Evolutionary conservation across 371 early-diverging fungal species (phyloP).

Genomic region (Mortierella polycephala): DNA sequence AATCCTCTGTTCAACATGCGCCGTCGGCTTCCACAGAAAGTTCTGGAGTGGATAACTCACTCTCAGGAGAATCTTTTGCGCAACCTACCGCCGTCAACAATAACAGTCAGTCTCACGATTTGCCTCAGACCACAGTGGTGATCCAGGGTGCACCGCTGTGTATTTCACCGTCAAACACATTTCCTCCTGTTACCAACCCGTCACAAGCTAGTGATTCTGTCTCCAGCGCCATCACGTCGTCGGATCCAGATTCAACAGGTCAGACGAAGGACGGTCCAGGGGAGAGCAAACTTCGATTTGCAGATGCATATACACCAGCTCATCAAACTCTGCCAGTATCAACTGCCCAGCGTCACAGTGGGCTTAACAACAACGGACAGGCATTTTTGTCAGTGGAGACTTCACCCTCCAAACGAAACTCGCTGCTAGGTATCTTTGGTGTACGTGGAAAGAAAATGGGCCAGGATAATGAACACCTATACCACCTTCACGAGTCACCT

Average conservation of each 20-base stretch:
- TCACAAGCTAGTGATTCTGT: conserved; percentile 5
- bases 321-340: conserved; percentile 1
- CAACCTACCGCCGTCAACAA: neutral
- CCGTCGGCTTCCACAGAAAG: conserved; percentile 30
- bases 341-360: neutral
- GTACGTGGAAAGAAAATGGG: conserved; percentile 34
- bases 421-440: conserved; percentile 40
- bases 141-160: conserved; percentile 1
- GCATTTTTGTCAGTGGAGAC: conserved; percentile 6
- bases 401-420: conserved; percentile 26
- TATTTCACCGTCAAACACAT: conserved; percentile 26
- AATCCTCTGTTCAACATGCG: conserved; percentile 1
- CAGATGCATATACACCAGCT: conserved; percentile 2
- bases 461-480: conserved; percentile 18
- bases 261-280: conserved; percentile 8
- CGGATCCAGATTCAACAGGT: conserved; percentile 4
- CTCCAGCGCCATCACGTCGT: conserved; percentile 14
- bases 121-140: conserved; percentile 12
- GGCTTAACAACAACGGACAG: neutral
- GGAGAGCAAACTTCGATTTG: conserved; percentile 17
- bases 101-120: conserved; percentile 8
- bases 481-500: conserved; percentile 21
- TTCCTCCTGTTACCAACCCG: conserved; percentile 13
- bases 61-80: conserved; percentile 9
- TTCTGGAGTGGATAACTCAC: conserved; percentile 7